Base-by-base conservation (phyloP, 2,329 filamentous ascomycete species). In the Bipolaris bicolor region DNA sequence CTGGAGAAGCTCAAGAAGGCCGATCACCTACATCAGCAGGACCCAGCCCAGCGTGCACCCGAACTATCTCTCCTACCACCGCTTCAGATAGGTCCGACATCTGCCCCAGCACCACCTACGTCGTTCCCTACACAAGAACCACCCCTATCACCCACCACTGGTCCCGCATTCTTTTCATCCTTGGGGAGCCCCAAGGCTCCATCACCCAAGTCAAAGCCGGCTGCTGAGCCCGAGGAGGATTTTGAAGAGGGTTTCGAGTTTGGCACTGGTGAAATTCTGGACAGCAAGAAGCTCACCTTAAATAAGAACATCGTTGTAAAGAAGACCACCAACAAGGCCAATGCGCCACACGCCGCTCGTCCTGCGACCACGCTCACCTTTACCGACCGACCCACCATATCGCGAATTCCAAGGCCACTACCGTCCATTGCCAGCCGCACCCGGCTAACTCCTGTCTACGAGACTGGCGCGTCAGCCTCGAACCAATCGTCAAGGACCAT, bases 241-340 rank as follows among this genome's bases (percentile, higher is more conserved):
- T 92, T 96, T 73, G 85, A 97, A 52, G 85, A 90, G 24, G 94
- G 90, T 39, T 85, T 99, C 58, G 95, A 98, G 55, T 85, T 98
- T 71, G 92, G 91, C 34, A 88, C 91, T 66, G 91, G 88, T 5
- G 90, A 94, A 63, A 84, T 91, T 15, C 92, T 98, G 69, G 88
- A 92, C 69, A 86, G 89, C 2, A 87, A 84, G 56, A 97, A 94
- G 76, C 83, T 92, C 41, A 94, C 90, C 0, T 81, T 97, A 16
- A 95, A 98, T 75, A 92, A 91, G 62, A 97, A 99, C 73, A 86
- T 99, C 64, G 93, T 94, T 74, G 84, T 96, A 68, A 97, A 96
- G 77, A 85, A 88, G 63, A 81, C 86, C 20, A 76, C 76, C 44
- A 43, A 65, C 34, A 76, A 74, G 60, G 83, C 87, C 51, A 83